A percentile compares a stretch with the other conserved stretches of the same genome.
phyloP scores from a whole-genome alignment of 2,329 filamentous ascomycete genomes.

The Gnomoniopsis smithogilvyi region DNA sequence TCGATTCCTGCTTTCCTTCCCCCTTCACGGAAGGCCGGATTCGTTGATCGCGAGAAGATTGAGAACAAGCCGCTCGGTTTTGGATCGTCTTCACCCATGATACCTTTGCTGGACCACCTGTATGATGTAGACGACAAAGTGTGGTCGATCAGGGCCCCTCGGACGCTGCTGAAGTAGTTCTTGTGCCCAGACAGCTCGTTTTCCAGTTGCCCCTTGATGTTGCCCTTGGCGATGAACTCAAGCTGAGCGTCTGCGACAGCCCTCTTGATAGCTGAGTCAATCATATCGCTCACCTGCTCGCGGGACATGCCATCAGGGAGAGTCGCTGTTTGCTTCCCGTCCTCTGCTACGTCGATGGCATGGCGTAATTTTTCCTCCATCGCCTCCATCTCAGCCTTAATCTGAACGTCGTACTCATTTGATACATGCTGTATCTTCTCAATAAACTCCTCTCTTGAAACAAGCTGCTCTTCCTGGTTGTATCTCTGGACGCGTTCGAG shows the following conservation, averaged over 20 bases:
- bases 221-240: slow-evolving; percentile 42
- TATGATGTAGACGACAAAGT: slow-evolving; percentile 58
- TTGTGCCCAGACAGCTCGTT: slow-evolving; percentile 49
- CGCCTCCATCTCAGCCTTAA: slow-evolving; percentile 37
- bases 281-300: slow-evolving; percentile 37
- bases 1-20: slow-evolving; percentile 20
- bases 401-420: slow-evolving; percentile 33
- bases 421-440: slow-evolving; percentile 38
- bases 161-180: slow-evolving; percentile 69
- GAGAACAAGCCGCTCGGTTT: slow-evolving; percentile 20
- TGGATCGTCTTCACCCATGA: slow-evolving; percentile 21
- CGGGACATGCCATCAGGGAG: slow-evolving; percentile 32
- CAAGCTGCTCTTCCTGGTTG: slow-evolving; percentile 30
- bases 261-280: slow-evolving; percentile 39
- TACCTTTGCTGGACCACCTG: slow-evolving; percentile 27
- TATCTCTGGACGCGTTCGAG: slow-evolving; percentile 22
- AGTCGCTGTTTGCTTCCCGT: slow-evolving; percentile 27
- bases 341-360: slow-evolving; percentile 24
- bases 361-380: slow-evolving; percentile 28
- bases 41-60: slow-evolving; percentile 17
- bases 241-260: slow-evolving; percentile 44
- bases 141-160: slow-evolving; percentile 64
- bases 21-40: slow-evolving; percentile 21
- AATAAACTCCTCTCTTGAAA: slow-evolving; percentile 49
- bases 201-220: slow-evolving; percentile 43